Evolutionary conservation across 2,329 filamentous ascomycete genomes (phyloP), one percentile per base, ranked within the genome.

Genomic region (Paecilomyces variotii): DNA sequence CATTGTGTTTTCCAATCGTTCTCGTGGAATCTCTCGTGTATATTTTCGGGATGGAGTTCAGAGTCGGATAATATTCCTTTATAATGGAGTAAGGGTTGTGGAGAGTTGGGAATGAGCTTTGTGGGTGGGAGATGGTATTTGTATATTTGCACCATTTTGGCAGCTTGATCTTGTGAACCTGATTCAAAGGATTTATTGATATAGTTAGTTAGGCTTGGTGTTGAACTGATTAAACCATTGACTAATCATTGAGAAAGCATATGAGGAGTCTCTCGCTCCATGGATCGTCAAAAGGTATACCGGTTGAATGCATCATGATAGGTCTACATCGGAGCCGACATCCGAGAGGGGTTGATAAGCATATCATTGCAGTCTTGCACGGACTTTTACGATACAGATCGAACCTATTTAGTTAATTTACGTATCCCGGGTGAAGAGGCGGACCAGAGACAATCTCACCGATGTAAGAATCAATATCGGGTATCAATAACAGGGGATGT

Each of bases 1-100:
- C 83, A 85, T 60, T 82, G 77, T 0, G 76, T 75, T 32, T 78
- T 65, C 82, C 82, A 85, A 27, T 72, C 78, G 62, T 85, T 83
- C 25, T 64, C 60, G 1, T 69, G 62, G 65, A 83, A 81, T 14
- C 77, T 69, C 56, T 80, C 73, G 68, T 79, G 74, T 24, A 79
- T 69, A 2, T 71, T 61, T 12, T 59, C 60, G 6, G 73, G 60
- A 24, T 63, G 63, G 57, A 71, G 68, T 6, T 64, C 54, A 2
- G 68, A 62, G 26, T 68, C 55, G 14, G 67, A 55, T 0, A 80
- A 70, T 2, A 80, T 69, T 28, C 74, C 71, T 1, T 74, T 76
- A 64, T 84, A 84, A 68, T 84, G 81, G 3, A 85, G 72, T 0
- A 85, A 69, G 1, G 81, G 80, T 6, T 77, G 71, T 56, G 75